These are phyloP conservation scores for Nakazawaea ernobii DNA, from an alignment of 805 yeast species.

Conservation along the genomic window DNA sequence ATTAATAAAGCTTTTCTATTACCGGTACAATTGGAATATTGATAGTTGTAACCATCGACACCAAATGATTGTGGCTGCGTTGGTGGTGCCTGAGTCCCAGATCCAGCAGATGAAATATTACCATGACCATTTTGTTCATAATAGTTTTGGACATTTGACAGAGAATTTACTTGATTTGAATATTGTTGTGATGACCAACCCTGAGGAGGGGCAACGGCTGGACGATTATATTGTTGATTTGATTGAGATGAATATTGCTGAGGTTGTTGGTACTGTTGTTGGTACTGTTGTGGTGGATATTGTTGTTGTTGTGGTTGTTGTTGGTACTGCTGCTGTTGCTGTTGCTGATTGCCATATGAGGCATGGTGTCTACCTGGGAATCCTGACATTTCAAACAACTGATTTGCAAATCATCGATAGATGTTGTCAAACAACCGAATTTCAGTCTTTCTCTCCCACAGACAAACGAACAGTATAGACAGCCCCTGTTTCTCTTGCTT, in stretches of 20 bases:
- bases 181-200: constrained; percentile 12
- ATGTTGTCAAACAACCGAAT: too few relatives aligned
- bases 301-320: constrained; percentile 26
- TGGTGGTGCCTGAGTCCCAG: constrained; percentile 11
- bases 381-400: neutral
- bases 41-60: constrained; percentile 30
- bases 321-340: constrained; percentile 13
- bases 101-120: constrained; percentile 6
- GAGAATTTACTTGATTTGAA: constrained; percentile 13
- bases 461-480: too few relatives aligned
- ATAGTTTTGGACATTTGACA: constrained; percentile 12
- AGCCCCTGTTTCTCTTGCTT: too few relatives aligned
- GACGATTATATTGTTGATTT: constrained; percentile 57
- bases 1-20: constrained; percentile 59
- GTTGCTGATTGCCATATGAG: constrained; percentile 2
- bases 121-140: constrained; percentile 6
- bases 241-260: constrained; percentile 10
- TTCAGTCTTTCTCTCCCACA: too few relatives aligned
- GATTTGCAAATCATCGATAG: too few relatives aligned
- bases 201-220: constrained; percentile 11
- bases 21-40: constrained; percentile 65
- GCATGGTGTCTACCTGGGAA: constrained; percentile 5
- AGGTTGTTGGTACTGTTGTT: constrained; percentile 51
- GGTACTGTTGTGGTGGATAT: constrained; percentile 17
- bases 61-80: constrained; percentile 17